Percentiles rank a stretch among this genome's conserved stretches.
phyloP scores from a whole-genome alignment of 176 grass and related monocot species.

The Guadua angustifolia region DNA sequence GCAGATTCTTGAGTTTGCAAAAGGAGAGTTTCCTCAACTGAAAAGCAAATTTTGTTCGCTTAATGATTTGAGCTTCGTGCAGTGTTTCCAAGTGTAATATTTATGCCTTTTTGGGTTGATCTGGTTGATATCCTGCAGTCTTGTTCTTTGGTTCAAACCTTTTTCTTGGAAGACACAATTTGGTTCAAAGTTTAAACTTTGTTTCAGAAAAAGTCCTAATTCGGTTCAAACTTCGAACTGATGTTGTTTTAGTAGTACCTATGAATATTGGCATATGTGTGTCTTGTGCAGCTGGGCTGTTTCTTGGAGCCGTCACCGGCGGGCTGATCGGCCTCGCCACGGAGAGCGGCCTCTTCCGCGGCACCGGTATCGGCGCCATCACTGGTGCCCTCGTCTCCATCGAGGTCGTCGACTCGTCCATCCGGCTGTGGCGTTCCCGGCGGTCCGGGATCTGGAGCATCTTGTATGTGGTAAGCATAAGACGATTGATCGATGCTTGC shows the following conservation, averaged over 20 bases:
- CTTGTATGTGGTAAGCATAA: constrained; percentile 69
- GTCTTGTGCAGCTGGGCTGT: constrained; percentile 58
- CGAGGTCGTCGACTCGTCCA: constrained; percentile 85
- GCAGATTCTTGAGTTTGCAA: not conserved
- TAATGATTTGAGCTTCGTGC: not conserved
- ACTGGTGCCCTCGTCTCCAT: constrained; percentile 87
- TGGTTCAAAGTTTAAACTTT: too few relatives aligned
- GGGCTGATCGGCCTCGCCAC: constrained; percentile 83
- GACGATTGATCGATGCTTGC: not conserved
- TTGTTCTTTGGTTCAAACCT: not conserved
- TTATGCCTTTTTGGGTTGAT: not conserved
- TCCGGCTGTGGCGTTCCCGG: constrained; percentile 69
- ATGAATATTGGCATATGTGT: not conserved
- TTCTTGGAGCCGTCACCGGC: constrained; percentile 83
- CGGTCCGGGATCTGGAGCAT: constrained; percentile 84
- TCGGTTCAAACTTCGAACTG: not conserved
- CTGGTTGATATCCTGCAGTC: not conserved
- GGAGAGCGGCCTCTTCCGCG: constrained; percentile 85
- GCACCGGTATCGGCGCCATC: constrained; percentile 83
- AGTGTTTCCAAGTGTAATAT: not conserved
- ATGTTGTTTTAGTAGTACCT: not conserved
- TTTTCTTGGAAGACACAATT: not conserved
- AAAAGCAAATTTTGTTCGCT: not conserved
- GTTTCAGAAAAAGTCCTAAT: not conserved
- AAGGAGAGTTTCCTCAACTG: not conserved